A percentile compares a stretch with the other conserved stretches of the same genome.
Evolutionary conservation across 2,329 filamentous ascomycete species (phyloP).

Genomic region (Xylaria sp.): DNA sequence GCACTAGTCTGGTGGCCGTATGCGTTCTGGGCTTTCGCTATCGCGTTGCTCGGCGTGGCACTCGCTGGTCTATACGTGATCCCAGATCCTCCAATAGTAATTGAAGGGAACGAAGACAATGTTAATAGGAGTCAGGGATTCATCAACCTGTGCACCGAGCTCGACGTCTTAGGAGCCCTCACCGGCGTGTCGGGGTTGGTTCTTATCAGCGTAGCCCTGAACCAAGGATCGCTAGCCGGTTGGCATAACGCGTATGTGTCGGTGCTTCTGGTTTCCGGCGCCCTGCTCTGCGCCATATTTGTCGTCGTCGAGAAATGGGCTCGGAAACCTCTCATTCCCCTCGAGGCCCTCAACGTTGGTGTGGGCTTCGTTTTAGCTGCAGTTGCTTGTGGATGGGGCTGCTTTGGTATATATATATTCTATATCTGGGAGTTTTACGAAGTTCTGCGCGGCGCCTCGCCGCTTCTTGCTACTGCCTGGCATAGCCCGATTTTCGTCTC

Average conservation of each 20-base stretch:
- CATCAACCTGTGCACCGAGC: constrained; percentile 41
- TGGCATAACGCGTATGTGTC: constrained; percentile 65
- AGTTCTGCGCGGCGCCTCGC: constrained; percentile 50
- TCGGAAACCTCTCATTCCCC: constrained; percentile 62
- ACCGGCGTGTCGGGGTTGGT: constrained; percentile 63
- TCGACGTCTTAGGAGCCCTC: constrained; percentile 47
- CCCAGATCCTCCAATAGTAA: constrained; percentile 29
- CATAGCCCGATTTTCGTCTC: constrained; percentile 53
- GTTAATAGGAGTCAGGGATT: constrained; percentile 24
- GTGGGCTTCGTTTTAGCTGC: constrained; percentile 61
- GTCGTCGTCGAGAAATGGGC: constrained; percentile 62
- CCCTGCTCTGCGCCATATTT: constrained; percentile 61
- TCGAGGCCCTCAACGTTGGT: constrained; percentile 58
- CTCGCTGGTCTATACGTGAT: constrained; percentile 44
- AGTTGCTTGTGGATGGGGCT: constrained; percentile 58
- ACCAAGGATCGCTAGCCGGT: constrained; percentile 64
- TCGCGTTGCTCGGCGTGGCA: constrained; percentile 42
- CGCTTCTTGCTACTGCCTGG: constrained; percentile 53
- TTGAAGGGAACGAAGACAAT: background rate
- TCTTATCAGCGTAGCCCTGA: constrained; percentile 68
- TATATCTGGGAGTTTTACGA: constrained; percentile 58
- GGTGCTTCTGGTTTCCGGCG: constrained; percentile 60
- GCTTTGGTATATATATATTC: constrained; percentile 58
- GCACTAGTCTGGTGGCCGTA: constrained; percentile 47
- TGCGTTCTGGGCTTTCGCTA: constrained; percentile 47